Conservation (phyloP, 2,329 filamentous ascomycete species). For the Phialemoniopsis sp. region DNA sequence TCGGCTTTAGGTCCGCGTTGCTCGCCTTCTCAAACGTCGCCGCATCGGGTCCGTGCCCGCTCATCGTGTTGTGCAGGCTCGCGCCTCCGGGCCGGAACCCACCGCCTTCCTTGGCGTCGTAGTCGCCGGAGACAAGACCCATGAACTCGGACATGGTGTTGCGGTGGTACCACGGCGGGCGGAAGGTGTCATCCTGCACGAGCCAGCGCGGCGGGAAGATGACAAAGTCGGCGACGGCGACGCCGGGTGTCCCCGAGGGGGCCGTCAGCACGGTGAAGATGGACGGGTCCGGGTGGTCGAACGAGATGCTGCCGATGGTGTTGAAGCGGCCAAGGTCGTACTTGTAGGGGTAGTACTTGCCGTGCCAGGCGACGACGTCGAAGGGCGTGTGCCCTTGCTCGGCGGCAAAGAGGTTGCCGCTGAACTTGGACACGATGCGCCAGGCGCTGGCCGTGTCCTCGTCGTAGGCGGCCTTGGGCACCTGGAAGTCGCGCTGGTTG, state of each 20-base stretch:
- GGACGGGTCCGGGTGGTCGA: conserved; percentile 73
- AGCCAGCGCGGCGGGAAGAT: conserved; percentile 72
- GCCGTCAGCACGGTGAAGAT: conserved; percentile 72
- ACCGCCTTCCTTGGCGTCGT: conserved; percentile 57
- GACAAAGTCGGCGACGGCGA: conserved; percentile 67
- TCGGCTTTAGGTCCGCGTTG: conserved; percentile 47
- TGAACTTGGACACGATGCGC: conserved; percentile 61
- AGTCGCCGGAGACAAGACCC: conserved; percentile 54
- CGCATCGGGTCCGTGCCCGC: conserved; percentile 60
- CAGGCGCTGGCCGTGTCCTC: conserved; percentile 43
- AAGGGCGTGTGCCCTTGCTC: conserved; percentile 69
- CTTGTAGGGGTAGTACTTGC: conserved; percentile 76
- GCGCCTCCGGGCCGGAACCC: conserved; percentile 58
- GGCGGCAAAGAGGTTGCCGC: conserved; percentile 62
- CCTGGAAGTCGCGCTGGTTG: conserved; percentile 72
- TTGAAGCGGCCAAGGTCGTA: conserved; percentile 78
- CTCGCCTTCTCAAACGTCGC: conserved; percentile 52
- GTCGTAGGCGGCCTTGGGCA: conserved; percentile 64
- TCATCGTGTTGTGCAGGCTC: conserved; percentile 67
- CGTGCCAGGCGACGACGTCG: conserved; percentile 78
- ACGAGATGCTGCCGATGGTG: conserved; percentile 67
- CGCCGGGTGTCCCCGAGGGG: conserved; percentile 51
- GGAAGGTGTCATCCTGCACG: conserved; percentile 65
- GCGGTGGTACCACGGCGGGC: conserved; percentile 69
- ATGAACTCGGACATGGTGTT: conserved; percentile 66